A percentile compares a stretch with the other conserved stretches of the same genome.
Conservation (phyloP, 2,329 filamentous ascomycete species). For the Gliomastix tumulicola region DNA sequence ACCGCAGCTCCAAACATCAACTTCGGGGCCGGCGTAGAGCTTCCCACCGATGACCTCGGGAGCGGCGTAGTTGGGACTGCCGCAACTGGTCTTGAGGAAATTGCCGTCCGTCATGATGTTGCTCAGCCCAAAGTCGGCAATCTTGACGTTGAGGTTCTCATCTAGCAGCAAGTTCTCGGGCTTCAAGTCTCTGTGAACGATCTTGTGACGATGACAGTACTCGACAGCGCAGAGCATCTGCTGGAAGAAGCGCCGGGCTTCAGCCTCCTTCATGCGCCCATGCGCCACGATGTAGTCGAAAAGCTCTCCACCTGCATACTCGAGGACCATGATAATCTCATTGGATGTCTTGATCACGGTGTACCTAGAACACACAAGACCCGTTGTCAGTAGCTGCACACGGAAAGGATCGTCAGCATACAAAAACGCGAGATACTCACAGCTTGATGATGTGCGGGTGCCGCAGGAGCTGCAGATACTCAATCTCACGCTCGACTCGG, state of each 20-base stretch:
- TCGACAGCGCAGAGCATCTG: conserved; percentile 98
- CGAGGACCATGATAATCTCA: conserved; percentile 98
- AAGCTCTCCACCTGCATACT: conserved; percentile 92
- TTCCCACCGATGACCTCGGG: conserved; percentile 98
- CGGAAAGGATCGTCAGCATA: neutral
- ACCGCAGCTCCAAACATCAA: conserved; percentile 96
- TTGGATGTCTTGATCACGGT: conserved; percentile 92
- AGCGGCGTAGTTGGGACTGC: conserved; percentile 95
- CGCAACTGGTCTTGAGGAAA: conserved; percentile 97
- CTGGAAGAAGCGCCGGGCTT: conserved; percentile 97
- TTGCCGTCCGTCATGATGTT: conserved; percentile 99
- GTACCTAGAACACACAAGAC: conserved; percentile 46
- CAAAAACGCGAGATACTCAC: conserved; percentile 39
- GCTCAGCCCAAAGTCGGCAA: conserved; percentile 95
- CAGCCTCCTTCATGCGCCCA: conserved; percentile 81
- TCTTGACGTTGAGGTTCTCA: conserved; percentile 95
- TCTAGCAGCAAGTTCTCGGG: conserved; percentile 95
- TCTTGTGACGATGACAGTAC: conserved; percentile 98
- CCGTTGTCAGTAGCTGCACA: too few species aligned
- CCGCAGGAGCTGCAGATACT: conserved; percentile 89
- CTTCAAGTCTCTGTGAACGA: conserved; percentile 95
- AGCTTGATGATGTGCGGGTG: conserved; percentile 99
- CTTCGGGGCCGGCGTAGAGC: conserved; percentile 92
- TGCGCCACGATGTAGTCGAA: conserved; percentile 98
- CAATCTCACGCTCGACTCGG: conserved; percentile 93